Evolutionary conservation across 2,329 filamentous ascomycete species (phyloP).

Genomic region (Fusarium brachygibbosum): DNA sequence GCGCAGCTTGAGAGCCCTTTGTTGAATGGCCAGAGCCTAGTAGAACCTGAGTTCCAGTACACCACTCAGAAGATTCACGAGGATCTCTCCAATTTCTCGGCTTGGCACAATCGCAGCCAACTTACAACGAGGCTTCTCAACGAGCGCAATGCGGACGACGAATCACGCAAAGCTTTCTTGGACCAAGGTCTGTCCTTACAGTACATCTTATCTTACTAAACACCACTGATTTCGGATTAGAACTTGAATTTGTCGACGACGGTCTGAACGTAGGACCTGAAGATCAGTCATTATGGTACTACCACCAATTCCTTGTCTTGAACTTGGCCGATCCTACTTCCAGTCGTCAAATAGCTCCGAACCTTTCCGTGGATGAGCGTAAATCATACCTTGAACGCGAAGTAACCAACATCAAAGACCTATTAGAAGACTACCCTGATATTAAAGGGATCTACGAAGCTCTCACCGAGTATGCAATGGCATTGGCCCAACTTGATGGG

Average conservation of each 20-base stretch:
- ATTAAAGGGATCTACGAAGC: slow-evolving; percentile 91
- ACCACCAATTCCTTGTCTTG: slow-evolving; percentile 88
- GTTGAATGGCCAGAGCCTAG: slow-evolving; percentile 72
- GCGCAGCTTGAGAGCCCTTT: slow-evolving; percentile 75
- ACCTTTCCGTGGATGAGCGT: slow-evolving; percentile 72
- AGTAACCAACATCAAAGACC: slow-evolving; percentile 78
- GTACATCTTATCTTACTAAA: neutral
- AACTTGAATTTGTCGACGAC: slow-evolving; percentile 80
- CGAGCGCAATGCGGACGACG: slow-evolving; percentile 75
- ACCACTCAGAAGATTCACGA: slow-evolving; percentile 87
- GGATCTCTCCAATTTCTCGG: slow-evolving; percentile 96
- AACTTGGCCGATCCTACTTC: slow-evolving; percentile 69
- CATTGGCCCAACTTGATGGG: slow-evolving; percentile 67
- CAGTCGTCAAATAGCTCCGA: slow-evolving; percentile 72
- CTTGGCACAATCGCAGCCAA: slow-evolving; percentile 92
- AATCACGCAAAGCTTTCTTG: slow-evolving; percentile 75
- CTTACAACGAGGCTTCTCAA: slow-evolving; percentile 82
- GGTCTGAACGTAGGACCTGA: slow-evolving; percentile 91
- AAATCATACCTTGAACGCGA: slow-evolving; percentile 76
- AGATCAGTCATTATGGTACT: slow-evolving; percentile 97
- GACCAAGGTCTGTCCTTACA: slow-evolving; percentile 70
- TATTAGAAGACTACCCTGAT: slow-evolving; percentile 70
- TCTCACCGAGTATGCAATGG: slow-evolving; percentile 79
- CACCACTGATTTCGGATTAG: slow-evolving; percentile 56
- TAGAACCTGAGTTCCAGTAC: slow-evolving; percentile 86